phyloP scores from a whole-genome alignment of 306 rosid species.

The Prunus davidiana region DNA sequence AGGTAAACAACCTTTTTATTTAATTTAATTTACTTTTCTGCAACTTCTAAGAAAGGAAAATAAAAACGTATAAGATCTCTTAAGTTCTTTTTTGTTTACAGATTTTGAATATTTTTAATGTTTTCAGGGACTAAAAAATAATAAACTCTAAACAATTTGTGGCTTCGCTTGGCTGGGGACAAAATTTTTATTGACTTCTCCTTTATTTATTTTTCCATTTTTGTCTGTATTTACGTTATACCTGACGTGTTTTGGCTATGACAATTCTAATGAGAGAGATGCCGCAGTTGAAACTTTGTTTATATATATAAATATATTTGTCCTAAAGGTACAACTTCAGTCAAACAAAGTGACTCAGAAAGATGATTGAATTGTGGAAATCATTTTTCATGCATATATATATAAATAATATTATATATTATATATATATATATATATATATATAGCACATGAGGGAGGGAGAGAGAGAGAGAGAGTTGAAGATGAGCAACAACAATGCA shows the following conservation, averaged over 20 bases:
- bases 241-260: background rate
- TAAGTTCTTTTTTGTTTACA: no score
- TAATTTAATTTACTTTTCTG: no score
- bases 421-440: no score
- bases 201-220: background rate
- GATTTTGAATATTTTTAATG: no score
- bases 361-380: background rate
- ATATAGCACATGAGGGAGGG: background rate
- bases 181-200: background rate
- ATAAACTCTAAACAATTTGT: no score
- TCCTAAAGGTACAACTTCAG: background rate
- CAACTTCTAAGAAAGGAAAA: no score
- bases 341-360: background rate
- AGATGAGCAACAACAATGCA: constrained; percentile 6
- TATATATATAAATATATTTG: background rate
- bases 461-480: background rate
- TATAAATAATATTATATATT: no score
- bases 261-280: background rate
- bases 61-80: no score
- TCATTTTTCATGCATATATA: background rate
- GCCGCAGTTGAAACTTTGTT: background rate
- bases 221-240: background rate
- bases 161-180: no score
- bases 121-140: no score
- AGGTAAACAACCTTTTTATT: no score